A percentile compares a stretch with the other conserved stretches of the same genome.
These are phyloP conservation scores for Lithohypha guttulata DNA, from an alignment of 2,329 filamentous ascomycete genomes.

Conservation along the genomic window DNA sequence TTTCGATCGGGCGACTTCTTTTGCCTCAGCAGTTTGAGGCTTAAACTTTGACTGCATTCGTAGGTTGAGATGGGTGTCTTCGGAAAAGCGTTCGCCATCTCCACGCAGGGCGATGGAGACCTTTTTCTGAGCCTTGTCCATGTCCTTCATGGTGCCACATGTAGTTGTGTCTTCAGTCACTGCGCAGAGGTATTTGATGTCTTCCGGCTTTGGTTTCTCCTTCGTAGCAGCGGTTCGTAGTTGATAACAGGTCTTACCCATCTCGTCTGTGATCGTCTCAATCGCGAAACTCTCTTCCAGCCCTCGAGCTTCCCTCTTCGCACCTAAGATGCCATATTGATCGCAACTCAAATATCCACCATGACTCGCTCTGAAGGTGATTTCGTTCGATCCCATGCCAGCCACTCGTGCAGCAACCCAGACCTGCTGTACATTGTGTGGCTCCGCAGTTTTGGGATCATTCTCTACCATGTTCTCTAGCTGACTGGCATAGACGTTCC, in stretches of 20 bases:
- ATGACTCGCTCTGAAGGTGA: slow-evolving; percentile 83
- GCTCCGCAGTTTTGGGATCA: slow-evolving; percentile 75
- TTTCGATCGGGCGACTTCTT: slow-evolving; percentile 64
- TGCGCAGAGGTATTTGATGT: slow-evolving; percentile 7
- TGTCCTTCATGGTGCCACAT: slow-evolving; percentile 3
- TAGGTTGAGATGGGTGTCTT: slow-evolving; percentile 38
- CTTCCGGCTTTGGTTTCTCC: slow-evolving; percentile 11
- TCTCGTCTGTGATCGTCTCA: slow-evolving; percentile 7
- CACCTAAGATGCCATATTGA: slow-evolving; percentile 19
- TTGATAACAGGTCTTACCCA: slow-evolving; percentile 12
- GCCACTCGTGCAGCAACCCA: slow-evolving; percentile 80
- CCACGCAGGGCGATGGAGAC: slow-evolving; percentile 19
- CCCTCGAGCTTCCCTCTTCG: slow-evolving; percentile 20
- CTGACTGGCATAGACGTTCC: slow-evolving; percentile 69
- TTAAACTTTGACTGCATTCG: slow-evolving; percentile 96
- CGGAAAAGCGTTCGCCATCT: slow-evolving; percentile 14
- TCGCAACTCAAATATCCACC: slow-evolving; percentile 49
- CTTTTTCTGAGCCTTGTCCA: slow-evolving; percentile 7
- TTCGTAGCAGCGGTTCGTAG: slow-evolving; percentile 13
- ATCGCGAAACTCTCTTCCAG: slow-evolving; percentile 24
- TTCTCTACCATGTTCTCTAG: slow-evolving; percentile 83
- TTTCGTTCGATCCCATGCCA: slow-evolving; percentile 57
- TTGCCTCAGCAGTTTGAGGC: slow-evolving; percentile 64
- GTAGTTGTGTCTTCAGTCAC: slow-evolving; percentile 7
- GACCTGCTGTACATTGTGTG: slow-evolving; percentile 89